These are phyloP conservation scores for Neonectria ditissima DNA, from an alignment of 2,329 filamentous ascomycete species.

Conservation along the genomic window DNA sequence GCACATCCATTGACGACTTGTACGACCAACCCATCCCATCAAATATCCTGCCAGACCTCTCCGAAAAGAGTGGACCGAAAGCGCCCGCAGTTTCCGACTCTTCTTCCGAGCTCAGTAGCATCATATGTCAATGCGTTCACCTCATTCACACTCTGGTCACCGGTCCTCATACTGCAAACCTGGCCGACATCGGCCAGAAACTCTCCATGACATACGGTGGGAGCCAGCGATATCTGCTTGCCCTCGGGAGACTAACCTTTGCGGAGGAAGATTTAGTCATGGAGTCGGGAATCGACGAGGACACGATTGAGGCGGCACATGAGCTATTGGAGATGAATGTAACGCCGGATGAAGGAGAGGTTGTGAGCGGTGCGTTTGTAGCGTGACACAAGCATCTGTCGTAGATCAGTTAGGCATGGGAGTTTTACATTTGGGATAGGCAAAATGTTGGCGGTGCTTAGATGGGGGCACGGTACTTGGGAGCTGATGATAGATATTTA, in stretches of 20 bases:
- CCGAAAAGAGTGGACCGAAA: conserved; percentile 20
- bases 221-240: conserved; percentile 84
- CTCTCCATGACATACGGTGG: conserved; percentile 77
- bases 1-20: conserved; percentile 77
- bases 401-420: not conserved
- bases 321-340: conserved; percentile 83
- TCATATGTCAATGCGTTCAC: conserved; percentile 61
- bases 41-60: conserved; percentile 51
- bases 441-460: conserved; percentile 5
- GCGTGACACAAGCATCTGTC: conserved; percentile 38
- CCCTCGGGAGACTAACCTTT: conserved; percentile 86
- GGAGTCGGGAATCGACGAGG: conserved; percentile 80
- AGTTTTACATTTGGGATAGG: conserved; percentile 12
- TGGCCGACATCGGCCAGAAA: conserved; percentile 76
- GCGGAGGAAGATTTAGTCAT: conserved; percentile 81
- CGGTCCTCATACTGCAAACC: conserved; percentile 57
- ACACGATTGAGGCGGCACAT: conserved; percentile 84
- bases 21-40: conserved; percentile 67
- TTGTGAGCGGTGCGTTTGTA: conserved; percentile 56
- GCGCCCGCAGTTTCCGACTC: conserved; percentile 28
- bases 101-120: conserved; percentile 52
- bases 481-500: not conserved
- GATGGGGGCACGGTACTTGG: conserved; percentile 4
- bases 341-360: conserved; percentile 76
- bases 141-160: conserved; percentile 67